Conservation (phyloP, 352 stramenopile genomes). For the Labyrinthula sp. region DNA sequence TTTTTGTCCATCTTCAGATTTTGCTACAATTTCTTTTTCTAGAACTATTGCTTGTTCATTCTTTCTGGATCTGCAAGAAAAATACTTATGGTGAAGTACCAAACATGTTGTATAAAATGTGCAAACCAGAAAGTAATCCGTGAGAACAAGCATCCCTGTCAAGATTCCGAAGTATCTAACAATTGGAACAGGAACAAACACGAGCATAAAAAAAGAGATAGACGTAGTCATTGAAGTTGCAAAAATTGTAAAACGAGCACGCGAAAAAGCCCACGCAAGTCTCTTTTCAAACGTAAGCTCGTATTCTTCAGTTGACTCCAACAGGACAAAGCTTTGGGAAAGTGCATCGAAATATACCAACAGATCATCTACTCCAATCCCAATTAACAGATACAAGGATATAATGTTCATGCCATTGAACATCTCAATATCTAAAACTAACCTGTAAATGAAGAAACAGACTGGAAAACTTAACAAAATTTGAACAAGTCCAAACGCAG, state of each 20-base stretch:
- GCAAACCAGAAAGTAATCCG: no score
- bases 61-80: no score
- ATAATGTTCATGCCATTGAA: not conserved
- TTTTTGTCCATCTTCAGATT: no score
- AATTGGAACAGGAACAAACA: no score
- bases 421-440: constrained; percentile 6
- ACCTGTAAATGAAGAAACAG: constrained; percentile 1
- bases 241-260: not conserved
- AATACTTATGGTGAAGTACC: no score
- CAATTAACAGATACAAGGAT: not conserved
- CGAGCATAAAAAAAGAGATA: no score
- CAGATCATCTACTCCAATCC: constrained; percentile 6
- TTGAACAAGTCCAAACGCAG: not conserved
- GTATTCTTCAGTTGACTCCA: not conserved
- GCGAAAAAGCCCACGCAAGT: not conserved
- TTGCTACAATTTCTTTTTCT: no score
- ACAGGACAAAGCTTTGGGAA: not conserved
- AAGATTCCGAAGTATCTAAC: no score
- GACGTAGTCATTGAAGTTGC: not conserved
- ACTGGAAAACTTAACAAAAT: constrained; percentile 1
- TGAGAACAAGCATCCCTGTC: no score
- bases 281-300: constrained; percentile 5
- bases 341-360: not conserved
- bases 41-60: no score
- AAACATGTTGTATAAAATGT: no score